Evolutionary conservation across 805 yeast species (phyloP).

Genomic region (Nakazawaea populi): DNA sequence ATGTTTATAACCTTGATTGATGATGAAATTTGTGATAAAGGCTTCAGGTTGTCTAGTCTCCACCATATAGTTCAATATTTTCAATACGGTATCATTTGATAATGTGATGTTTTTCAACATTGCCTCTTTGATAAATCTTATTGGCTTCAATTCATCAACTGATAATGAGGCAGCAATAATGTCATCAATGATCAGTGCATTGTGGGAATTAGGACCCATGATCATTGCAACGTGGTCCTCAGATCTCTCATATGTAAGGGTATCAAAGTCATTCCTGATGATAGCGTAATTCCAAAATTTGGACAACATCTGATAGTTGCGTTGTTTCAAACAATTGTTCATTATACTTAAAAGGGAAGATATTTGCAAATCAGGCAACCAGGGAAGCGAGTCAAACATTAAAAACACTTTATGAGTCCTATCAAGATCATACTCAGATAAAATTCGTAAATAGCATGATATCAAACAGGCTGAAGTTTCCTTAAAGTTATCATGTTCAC

Average conservation of each 20-base stretch:
- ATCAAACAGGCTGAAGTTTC: slow-evolving; percentile 12
- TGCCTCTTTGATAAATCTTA: slow-evolving; percentile 23
- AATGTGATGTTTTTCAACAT: slow-evolving; percentile 20
- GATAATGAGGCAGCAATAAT: not conserved
- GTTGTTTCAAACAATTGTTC: slow-evolving; percentile 16
- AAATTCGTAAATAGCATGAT: slow-evolving; percentile 21
- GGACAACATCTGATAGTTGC: slow-evolving; percentile 17
- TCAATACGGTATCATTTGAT: slow-evolving; percentile 18
- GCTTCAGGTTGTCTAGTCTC: not conserved
- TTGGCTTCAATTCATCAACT: slow-evolving; percentile 16
- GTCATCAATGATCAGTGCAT: not conserved
- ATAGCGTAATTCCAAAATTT: slow-evolving; percentile 26
- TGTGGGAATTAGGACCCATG: not conserved
- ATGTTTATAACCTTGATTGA: slow-evolving; percentile 27
- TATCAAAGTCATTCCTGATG: slow-evolving; percentile 26
- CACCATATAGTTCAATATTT: slow-evolving; percentile 20
- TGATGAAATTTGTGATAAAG: slow-evolving; percentile 19
- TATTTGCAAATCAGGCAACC: slow-evolving; percentile 29
- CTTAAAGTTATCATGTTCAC: slow-evolving; percentile 16
- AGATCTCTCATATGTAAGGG: not conserved
- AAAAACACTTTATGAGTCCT: slow-evolving; percentile 19
- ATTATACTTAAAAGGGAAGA: slow-evolving; percentile 20
- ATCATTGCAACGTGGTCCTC: not conserved
- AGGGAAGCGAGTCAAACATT: slow-evolving; percentile 22
- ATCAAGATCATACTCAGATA: slow-evolving; percentile 18